Base-by-base conservation (phyloP, 2,329 filamentous ascomycete genomes). In the Corniculantispora saksenae region DNA sequence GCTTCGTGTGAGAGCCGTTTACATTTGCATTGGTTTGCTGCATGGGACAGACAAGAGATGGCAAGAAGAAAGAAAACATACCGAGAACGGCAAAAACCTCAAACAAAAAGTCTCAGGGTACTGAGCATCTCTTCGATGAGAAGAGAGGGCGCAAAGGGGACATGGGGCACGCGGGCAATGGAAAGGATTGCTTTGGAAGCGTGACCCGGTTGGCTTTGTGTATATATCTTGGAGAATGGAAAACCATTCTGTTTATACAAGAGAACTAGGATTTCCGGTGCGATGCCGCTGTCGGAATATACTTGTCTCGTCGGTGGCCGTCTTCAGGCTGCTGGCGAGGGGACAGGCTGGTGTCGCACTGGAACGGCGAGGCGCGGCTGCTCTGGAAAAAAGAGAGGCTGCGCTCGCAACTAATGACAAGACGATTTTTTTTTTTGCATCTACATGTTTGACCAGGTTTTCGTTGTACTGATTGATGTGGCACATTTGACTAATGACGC, bases 211-310 rank as follows among this genome's bases (percentile, higher is more conserved):
- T 70, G 69, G 71, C 70, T 73, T 72, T 70, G 67, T 77, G 73
- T 77, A 76, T 78, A 79, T 76, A 77, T 80, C 80, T 81, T 81
- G 77, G 75, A 79, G 74, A 75, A 75, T 79, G 75, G 77, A 79
- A 74, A 76, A 81, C 76, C 75, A 78, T 75, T 60, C 56, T 55
- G 38, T 64, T 53, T 23, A 64, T 60, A 64, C 56, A 59, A 64
- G 63, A 64, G 27, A 47, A 60, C 54, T 63, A 63, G 61, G 58
- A 45, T n/a, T 40, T 3, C 21, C 45, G 23, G 6, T 32, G 43
- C 35, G 53, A 50, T 13, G 61, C 17, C 45, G 45, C 53, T 56
- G 54, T 23, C 43, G 50, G 40, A 27, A 25, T 29, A 10, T 29
- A 35, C 25, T 2, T 9, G 51, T 27, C 50, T 47, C 17, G 61